Percentiles rank a stretch among this genome's conserved stretches.
These are phyloP conservation scores for Rhodotorula sphaerocarpa DNA, from an alignment of 768 basidiomycete species.

Conservation along the genomic window DNA sequence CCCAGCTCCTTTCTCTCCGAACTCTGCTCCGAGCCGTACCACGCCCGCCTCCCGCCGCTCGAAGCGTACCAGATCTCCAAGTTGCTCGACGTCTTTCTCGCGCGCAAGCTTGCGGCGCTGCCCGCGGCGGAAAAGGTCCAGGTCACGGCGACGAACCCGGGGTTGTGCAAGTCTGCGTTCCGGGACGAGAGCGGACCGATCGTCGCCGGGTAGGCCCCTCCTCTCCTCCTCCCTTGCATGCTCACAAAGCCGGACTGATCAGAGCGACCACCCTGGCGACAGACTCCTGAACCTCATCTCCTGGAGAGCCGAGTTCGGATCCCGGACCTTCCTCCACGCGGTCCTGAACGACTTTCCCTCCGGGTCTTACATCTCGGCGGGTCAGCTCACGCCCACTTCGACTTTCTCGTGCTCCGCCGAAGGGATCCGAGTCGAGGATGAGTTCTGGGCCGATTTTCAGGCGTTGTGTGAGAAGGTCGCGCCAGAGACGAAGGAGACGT, in stretches of 20 bases:
- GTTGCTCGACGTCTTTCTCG: background rate
- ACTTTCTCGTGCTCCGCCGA: background rate
- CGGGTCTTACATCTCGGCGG: background rate
- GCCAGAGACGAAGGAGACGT: background rate
- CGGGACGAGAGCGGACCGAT: background rate
- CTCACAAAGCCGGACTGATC: too few relatives aligned
- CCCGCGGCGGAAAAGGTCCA: background rate
- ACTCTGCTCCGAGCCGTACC: background rate
- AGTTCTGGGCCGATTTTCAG: background rate
- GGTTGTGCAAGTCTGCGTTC: background rate
- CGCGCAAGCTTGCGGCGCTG: background rate
- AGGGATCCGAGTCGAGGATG: background rate
- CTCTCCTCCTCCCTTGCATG: too few relatives aligned
- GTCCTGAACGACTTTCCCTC: background rate
- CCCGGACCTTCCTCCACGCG: background rate
- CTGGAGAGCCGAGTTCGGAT: background rate
- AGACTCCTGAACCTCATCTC: background rate
- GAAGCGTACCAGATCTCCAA: background rate
- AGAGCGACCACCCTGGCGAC: too few relatives aligned
- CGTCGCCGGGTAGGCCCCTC: background rate
- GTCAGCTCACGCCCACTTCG: background rate
- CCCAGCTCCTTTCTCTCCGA: background rate
- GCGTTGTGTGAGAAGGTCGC: background rate
- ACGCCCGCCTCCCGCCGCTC: background rate
- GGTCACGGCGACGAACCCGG: background rate